These are phyloP conservation scores for Phytophthora fragariaefolia DNA, from an alignment of 352 stramenopile genomes.

Conservation along the genomic window DNA sequence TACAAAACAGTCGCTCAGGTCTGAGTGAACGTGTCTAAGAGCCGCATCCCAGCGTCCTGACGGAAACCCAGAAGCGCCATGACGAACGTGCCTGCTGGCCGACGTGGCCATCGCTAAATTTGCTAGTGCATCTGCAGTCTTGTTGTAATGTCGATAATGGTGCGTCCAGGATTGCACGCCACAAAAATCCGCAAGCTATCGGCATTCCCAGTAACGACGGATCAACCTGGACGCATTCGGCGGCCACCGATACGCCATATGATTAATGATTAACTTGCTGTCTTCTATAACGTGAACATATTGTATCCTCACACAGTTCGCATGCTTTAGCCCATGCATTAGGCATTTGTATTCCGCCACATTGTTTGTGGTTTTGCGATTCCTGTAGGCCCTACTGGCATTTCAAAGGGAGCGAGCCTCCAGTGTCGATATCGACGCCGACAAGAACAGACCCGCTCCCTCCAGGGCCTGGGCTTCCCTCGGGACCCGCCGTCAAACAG, in stretches of 20 bases:
- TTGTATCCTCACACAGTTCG: neutral
- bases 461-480: neutral
- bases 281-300: neutral
- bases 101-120: neutral
- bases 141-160: neutral
- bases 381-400: neutral
- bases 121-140: neutral
- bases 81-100: neutral
- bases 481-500: neutral
- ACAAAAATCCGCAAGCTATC: neutral
- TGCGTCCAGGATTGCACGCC: neutral
- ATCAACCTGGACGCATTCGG: neutral
- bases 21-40: neutral
- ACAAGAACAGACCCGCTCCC: neutral
- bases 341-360: neutral
- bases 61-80: neutral
- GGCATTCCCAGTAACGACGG: neutral
- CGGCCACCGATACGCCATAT: neutral
- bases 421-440: neutral
- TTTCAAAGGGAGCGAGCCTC: neutral
- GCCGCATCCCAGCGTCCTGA: neutral
- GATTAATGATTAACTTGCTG: neutral
- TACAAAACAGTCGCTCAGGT: neutral
- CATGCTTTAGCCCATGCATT: neutral
- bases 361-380: neutral